phyloP scores from a whole-genome alignment of 176 grass and related monocot species.

The Luzula sylvatica region DNA sequence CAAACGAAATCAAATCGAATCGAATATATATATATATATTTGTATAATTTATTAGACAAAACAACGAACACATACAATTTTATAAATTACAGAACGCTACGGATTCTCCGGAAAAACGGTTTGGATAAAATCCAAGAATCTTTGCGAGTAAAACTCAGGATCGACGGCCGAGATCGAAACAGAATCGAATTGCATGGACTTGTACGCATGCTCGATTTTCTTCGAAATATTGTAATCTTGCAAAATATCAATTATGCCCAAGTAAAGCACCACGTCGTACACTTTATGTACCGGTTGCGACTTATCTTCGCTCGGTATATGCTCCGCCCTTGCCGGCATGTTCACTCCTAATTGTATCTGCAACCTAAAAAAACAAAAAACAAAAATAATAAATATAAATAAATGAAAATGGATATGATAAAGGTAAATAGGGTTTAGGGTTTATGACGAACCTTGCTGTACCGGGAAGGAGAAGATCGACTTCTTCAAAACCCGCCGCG shows the following conservation, averaged over 20 bases:
- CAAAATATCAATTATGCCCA: slow-evolving; percentile 98
- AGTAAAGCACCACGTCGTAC: slow-evolving; percentile 87
- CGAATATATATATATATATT: too few species aligned
- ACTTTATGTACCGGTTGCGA: slow-evolving; percentile 56
- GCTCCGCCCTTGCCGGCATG: slow-evolving; percentile 86
- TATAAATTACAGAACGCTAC: slow-evolving; percentile 11
- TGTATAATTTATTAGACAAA: slow-evolving; percentile 14
- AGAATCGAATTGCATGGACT: slow-evolving; percentile 87
- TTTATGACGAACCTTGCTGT: slow-evolving; percentile 58
- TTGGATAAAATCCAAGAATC: slow-evolving; percentile 85
- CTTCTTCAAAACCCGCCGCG: slow-evolving; percentile 89
- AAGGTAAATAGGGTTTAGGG: neutral
- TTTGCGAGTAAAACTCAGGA: slow-evolving; percentile 60
- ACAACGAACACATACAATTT: neutral
- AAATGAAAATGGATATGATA: neutral
- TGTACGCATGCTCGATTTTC: slow-evolving; percentile 88
- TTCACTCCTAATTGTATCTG: slow-evolving; percentile 97
- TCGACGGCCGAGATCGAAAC: slow-evolving; percentile 73
- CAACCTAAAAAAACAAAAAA: slow-evolving; percentile 40
- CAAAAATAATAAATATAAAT: neutral
- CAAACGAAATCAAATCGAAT: too few species aligned
- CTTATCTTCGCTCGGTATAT: slow-evolving; percentile 38
- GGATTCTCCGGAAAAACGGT: slow-evolving; percentile 74
- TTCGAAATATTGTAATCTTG: slow-evolving; percentile 92
- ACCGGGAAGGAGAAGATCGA: slow-evolving; percentile 94